phyloP scores from a whole-genome alignment of 371 early-diverging fungal genomes.

The Saksenaea oblongispora region DNA sequence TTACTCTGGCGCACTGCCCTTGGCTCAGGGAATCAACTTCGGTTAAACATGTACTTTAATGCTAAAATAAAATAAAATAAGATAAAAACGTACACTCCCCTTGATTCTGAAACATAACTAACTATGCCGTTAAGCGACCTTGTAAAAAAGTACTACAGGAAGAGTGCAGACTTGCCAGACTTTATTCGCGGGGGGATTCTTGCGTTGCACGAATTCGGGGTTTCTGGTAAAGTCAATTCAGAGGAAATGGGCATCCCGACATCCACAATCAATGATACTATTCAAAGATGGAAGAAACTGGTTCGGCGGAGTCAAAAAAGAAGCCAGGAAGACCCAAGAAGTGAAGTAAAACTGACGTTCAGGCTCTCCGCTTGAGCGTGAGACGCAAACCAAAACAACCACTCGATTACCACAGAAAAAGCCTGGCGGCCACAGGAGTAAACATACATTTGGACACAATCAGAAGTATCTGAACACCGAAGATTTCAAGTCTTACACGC shows the following conservation, averaged over 20 bases:
- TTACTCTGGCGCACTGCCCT: conserved; percentile 87
- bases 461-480: not conserved
- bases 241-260: not conserved
- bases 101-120: too few relatives aligned
- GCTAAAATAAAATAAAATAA: not conserved
- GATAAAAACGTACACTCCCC: not conserved
- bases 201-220: not conserved
- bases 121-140: not conserved
- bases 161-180: not conserved
- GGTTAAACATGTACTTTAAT: conserved; percentile 62
- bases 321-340: not conserved
- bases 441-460: not conserved
- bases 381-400: not conserved
- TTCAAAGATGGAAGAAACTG: not conserved
- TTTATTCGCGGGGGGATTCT: not conserved
- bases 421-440: not conserved
- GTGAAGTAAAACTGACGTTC: not conserved
- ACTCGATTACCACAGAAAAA: not conserved
- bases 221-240: not conserved
- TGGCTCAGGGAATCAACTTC: conserved; percentile 98
- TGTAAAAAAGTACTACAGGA: not conserved
- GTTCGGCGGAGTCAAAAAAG: not conserved
- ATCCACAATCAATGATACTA: not conserved
- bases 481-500: conserved; percentile 20
- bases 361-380: not conserved